Percentiles rank a stretch among this genome's conserved stretches.
phyloP scores from a whole-genome alignment of 2,329 filamentous ascomycete genomes.

The Catunica adiposa region DNA sequence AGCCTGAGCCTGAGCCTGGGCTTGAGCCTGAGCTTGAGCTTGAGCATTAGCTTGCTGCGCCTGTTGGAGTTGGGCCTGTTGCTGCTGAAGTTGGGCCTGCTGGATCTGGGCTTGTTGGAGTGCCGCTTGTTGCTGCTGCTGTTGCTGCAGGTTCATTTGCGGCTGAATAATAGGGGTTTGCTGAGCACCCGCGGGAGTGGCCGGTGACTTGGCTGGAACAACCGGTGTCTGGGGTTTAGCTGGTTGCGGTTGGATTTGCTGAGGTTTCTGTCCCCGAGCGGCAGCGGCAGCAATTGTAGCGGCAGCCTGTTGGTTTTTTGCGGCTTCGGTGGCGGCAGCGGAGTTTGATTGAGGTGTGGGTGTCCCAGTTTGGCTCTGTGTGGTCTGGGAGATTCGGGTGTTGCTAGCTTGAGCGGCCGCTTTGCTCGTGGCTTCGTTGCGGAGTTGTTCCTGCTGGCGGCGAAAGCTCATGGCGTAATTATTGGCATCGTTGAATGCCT shows the following conservation, averaged over 20 bases:
- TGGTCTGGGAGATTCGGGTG: conserved; percentile 6
- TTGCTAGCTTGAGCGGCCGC: conserved; percentile 9
- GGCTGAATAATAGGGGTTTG: conserved; percentile 13
- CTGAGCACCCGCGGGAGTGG: conserved; percentile 15
- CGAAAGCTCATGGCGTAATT: conserved; percentile 32
- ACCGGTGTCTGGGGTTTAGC: conserved; percentile 11
- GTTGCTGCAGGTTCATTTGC: conserved; percentile 15
- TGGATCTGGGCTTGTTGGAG: no score
- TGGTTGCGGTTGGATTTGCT: conserved; percentile 11
- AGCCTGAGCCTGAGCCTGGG: conserved; percentile 15
- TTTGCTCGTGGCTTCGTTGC: conserved; percentile 13
- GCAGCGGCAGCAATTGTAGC: conserved; percentile 2
- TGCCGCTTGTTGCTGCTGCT: conserved; percentile 17
- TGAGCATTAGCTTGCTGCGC: conserved; percentile 15
- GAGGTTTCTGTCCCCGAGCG: conserved; percentile 3
- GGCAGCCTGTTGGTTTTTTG: conserved; percentile 12
- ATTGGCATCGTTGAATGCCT: conserved; percentile 30
- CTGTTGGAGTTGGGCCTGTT: conserved; percentile 16
- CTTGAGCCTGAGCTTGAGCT: conserved; percentile 16
- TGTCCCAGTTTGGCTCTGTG: not conserved
- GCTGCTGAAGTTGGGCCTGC: conserved; percentile 16
- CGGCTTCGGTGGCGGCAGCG: conserved; percentile 11
- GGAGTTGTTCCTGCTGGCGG: conserved; percentile 26
- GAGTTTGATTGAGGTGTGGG: conserved; percentile 4
- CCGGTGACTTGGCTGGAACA: conserved; percentile 8